These are phyloP conservation scores for Trichoderma atroviride DNA, from an alignment of 2,329 filamentous ascomycete genomes.

Conservation along the genomic window DNA sequence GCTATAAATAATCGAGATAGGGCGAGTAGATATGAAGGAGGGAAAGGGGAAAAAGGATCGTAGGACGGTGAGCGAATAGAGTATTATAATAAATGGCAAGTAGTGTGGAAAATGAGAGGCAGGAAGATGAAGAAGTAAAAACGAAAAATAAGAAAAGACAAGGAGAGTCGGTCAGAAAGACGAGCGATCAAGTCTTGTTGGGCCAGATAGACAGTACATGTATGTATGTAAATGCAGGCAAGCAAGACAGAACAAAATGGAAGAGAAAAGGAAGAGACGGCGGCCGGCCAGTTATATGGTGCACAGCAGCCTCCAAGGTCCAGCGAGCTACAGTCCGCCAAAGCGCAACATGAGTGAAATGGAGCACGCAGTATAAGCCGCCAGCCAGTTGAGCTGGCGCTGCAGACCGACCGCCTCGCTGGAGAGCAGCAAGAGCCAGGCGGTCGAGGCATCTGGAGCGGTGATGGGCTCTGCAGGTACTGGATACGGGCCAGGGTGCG, in stretches of 20 bases:
- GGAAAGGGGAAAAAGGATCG: background rate
- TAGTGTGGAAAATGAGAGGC: background rate
- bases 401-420: background rate
- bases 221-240: background rate
- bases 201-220: background rate
- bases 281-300: background rate
- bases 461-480: background rate
- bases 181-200: background rate
- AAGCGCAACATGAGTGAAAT: background rate
- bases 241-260: background rate
- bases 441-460: background rate
- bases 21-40: background rate
- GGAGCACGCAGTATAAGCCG: background rate
- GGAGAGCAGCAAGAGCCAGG: background rate
- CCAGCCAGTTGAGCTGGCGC: background rate
- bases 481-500: background rate
- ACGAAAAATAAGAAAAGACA: background rate
- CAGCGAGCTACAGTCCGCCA: background rate
- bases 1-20: background rate
- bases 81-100: background rate
- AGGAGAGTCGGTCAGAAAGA: background rate
- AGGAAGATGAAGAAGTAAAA: background rate
- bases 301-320: background rate
- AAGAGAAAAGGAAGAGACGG: background rate
- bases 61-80: background rate